Percentiles rank a stretch among this genome's conserved stretches.
phyloP scores from a whole-genome alignment of 2,329 filamentous ascomycete genomes.

The Aspergillus sp. region DNA sequence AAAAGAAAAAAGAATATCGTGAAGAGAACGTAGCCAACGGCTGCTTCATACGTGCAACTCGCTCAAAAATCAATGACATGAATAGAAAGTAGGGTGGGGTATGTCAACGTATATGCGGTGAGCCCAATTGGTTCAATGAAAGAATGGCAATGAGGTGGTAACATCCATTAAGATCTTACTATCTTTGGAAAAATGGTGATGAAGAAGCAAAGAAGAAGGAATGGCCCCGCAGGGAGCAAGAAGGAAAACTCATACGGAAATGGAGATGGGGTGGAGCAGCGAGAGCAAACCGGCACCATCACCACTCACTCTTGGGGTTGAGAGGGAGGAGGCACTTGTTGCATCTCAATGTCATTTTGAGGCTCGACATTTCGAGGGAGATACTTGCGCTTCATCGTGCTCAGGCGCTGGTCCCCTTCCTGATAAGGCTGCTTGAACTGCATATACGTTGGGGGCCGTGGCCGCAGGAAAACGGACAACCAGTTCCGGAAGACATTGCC shows the following conservation, averaged over 20 bases:
- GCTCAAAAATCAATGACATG: conserved; percentile 3
- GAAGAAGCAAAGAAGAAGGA: conserved; percentile 5
- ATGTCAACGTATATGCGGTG: conserved; percentile 3
- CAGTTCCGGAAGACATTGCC: conserved; percentile 75
- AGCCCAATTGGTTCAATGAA: conserved; percentile 4
- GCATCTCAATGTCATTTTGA: conserved; percentile 71
- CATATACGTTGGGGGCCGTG: conserved; percentile 84
- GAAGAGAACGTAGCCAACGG: conserved; percentile 5
- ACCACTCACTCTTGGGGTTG: conserved; percentile 23
- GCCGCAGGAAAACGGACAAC: conserved; percentile 76
- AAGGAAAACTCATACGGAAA: conserved; percentile 1
- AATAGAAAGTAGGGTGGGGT: conserved; percentile 1
- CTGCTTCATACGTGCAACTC: conserved; percentile 1
- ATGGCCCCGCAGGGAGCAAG: neutral
- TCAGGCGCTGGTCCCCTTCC: conserved; percentile 83
- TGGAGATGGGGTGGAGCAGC: neutral
- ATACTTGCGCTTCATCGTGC: conserved; percentile 57
- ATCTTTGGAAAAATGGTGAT: neutral
- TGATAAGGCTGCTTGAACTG: conserved; percentile 77
- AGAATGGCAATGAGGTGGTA: conserved; percentile 2
- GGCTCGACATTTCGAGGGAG: conserved; percentile 52
- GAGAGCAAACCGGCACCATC: neutral
- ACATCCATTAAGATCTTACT: conserved; percentile 7
- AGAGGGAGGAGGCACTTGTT: conserved; percentile 52
- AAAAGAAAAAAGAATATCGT: neutral